These are phyloP conservation scores for Botrytis porri DNA, from an alignment of 2,329 filamentous ascomycete species.

Conservation along the genomic window DNA sequence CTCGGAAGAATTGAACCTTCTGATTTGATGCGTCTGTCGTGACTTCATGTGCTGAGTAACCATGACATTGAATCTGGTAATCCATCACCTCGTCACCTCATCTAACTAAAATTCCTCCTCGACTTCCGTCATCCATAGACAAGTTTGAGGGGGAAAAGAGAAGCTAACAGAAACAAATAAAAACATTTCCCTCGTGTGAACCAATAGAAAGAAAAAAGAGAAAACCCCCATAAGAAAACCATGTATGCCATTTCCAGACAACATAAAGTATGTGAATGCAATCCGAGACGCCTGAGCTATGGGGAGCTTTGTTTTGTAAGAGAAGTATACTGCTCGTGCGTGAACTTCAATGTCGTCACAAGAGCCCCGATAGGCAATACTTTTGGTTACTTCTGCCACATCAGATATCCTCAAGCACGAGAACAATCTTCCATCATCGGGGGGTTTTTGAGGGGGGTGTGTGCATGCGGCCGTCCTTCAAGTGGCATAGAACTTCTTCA, in stretches of 20 bases:
- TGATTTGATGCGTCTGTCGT: slow-evolving; percentile 16
- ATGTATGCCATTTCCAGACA: slow-evolving; percentile 21
- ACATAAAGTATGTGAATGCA: slow-evolving; percentile 23
- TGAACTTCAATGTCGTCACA: slow-evolving; percentile 34
- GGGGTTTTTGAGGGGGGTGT: background rate
- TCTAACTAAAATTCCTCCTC: slow-evolving; percentile 5
- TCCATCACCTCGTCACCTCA: slow-evolving; percentile 6
- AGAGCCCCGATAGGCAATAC: slow-evolving; percentile 21
- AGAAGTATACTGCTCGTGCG: slow-evolving; percentile 32
- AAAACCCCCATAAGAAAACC: slow-evolving; percentile 10
- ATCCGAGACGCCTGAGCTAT: slow-evolving; percentile 31
- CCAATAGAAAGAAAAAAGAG: slow-evolving; percentile 17
- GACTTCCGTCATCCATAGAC: slow-evolving; percentile 11
- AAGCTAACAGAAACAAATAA: slow-evolving; percentile 6
- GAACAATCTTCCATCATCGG: slow-evolving; percentile 23
- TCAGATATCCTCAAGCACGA: slow-evolving; percentile 26
- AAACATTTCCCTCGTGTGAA: slow-evolving; percentile 4
- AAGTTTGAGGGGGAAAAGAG: background rate
- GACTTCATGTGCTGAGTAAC: slow-evolving; percentile 16
- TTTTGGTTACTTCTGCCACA: slow-evolving; percentile 8
- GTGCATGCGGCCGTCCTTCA: slow-evolving; percentile 5
- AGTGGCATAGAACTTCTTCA: slow-evolving; percentile 49
- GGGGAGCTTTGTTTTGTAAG: slow-evolving; percentile 32
- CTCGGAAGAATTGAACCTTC: slow-evolving; percentile 6
- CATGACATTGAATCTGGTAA: background rate